Evolutionary conservation across 768 basidiomycete species (phyloP), one percentile per base, ranked within the genome.

Genomic region (Hericium rajendrae): DNA sequence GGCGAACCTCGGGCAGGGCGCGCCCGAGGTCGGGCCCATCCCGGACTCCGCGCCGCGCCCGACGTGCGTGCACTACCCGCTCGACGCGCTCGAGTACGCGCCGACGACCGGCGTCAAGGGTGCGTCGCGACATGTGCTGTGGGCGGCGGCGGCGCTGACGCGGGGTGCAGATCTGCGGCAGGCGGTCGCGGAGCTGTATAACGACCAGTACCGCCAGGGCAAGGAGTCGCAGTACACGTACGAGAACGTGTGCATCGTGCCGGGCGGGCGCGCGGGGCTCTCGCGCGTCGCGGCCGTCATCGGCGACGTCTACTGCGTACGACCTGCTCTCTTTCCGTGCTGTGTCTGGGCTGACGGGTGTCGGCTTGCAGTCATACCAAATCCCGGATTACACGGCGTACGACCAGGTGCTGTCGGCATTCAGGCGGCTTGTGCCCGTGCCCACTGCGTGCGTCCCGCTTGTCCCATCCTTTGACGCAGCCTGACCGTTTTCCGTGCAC

Each of bases 201-300:
- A 97, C 68, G 74, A 79, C 52, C 88, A 86, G 2, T 95, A 95
- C 69, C 82, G 94, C 38, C 71, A 87, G 63, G 89, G 82, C 50
- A 94, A 88, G 72, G 58, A 70, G 8, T 91, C 88, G 62, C 78
- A 94, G 63, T 97, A 97, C 69, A 94, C 91, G 1, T 88, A 77
- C 62, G 92, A 94, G 71, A 97, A 97, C 66, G 86, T 91, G 12
- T 93, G 90, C 65, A 95, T 97, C 64, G 94, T 97, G 0, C 94
- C 94, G 12, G 94, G 94, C 48, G 94, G 94, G 15, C 85, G 92
- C 55, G 78, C 94, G 2, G 94, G 94, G 11, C 78, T 97, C 60
- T 89, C 91, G 28, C 85, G 94, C 59, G 80, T 97, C 22, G 93
- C 94, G 13, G 90, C 94, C 15, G 94, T 97, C 52, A 81, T 97